phyloP scores from a whole-genome alignment of 495 filamentous ascomycete species.

The Penicillium waksmanii region DNA sequence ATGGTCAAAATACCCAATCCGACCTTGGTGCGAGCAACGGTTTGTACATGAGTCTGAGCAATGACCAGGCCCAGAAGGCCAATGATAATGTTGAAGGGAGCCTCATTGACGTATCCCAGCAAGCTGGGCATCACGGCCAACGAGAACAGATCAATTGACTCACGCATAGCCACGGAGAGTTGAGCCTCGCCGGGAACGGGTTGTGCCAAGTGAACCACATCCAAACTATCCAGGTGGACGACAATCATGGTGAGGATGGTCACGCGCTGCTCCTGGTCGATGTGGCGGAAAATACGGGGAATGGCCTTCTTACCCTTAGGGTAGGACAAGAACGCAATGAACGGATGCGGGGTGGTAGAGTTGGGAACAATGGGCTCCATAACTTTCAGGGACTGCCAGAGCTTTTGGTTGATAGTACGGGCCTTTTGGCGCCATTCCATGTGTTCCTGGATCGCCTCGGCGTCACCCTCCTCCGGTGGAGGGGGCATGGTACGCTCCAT shows the following conservation, averaged over 20 bases:
- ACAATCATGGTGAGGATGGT: constrained; percentile 95
- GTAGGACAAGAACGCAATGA: constrained; percentile 94
- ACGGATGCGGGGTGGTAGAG: constrained; percentile 79
- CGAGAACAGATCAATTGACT: constrained; percentile 90
- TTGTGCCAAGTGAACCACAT: constrained; percentile 82
- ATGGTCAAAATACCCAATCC: constrained; percentile 91
- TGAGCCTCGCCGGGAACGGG: constrained; percentile 68
- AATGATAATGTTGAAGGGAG: constrained; percentile 84
- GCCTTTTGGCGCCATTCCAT: constrained; percentile 72
- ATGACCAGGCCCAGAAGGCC: constrained; percentile 85
- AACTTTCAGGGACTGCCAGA: constrained; percentile 86
- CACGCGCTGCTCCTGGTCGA: constrained; percentile 87
- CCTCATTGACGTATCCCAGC: constrained; percentile 85
- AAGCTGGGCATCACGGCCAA: constrained; percentile 86
- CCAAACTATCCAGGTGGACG: constrained; percentile 87
- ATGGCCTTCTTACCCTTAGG: constrained; percentile 96
- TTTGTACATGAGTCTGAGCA: constrained; percentile 75
- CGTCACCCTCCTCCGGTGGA: constrained; percentile 62
- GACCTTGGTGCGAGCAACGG: constrained; percentile 79
- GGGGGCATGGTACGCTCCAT: constrained; percentile 88
- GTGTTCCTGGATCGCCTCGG: constrained; percentile 65
- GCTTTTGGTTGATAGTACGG: constrained; percentile 71
- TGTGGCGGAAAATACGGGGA: constrained; percentile 90
- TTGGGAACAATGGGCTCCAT: constrained; percentile 84
- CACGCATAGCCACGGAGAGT: constrained; percentile 71